Percentiles rank a stretch among this genome's conserved stretches.
These are phyloP conservation scores for Keqinozyma sinolaborantium DNA, from an alignment of 1,139 yeast species.

Conservation along the genomic window DNA sequence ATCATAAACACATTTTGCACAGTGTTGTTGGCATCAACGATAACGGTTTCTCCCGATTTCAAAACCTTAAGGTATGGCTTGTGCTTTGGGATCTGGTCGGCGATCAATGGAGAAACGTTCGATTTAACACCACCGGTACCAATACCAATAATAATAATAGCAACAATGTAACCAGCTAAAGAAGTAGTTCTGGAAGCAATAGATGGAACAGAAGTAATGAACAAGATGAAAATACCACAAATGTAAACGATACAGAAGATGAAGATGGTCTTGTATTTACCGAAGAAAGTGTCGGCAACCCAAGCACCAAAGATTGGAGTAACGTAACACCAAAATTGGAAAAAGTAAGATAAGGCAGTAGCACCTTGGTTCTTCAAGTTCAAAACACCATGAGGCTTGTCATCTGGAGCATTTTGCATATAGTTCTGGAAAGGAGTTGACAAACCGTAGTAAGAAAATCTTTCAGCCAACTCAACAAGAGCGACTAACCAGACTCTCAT, in stretches of 20 bases:
- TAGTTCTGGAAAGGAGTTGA: slow-evolving; percentile 76
- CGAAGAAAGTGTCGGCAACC: slow-evolving; percentile 71
- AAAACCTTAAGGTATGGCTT: slow-evolving; percentile 31
- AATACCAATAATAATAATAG: slow-evolving; percentile 67
- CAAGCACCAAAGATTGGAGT: slow-evolving; percentile 80
- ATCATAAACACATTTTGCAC: slow-evolving; percentile 42
- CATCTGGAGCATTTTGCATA: slow-evolving; percentile 53
- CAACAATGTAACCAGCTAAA: slow-evolving; percentile 52
- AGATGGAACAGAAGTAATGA: slow-evolving; percentile 69
- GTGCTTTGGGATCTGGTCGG: slow-evolving; percentile 60
- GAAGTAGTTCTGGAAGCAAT: slow-evolving; percentile 47
- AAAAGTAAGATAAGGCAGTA: slow-evolving; percentile 70
- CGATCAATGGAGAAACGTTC: slow-evolving; percentile 73
- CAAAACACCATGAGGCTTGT: slow-evolving; percentile 57
- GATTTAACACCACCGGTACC: slow-evolving; percentile 85
- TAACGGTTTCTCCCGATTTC: slow-evolving; percentile 35
- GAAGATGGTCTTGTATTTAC: slow-evolving; percentile 68
- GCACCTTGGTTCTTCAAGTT: slow-evolving; percentile 63
- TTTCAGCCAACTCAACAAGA: slow-evolving; percentile 74
- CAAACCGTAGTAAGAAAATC: slow-evolving; percentile 82
- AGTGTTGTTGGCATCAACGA: slow-evolving; percentile 39
- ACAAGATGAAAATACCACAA: slow-evolving; percentile 59
- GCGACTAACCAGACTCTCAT: slow-evolving; percentile 68
- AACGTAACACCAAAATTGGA: slow-evolving; percentile 81
- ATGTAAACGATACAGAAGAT: slow-evolving; percentile 59